A percentile compares a stretch with the other conserved stretches of the same genome.
Conservation (phyloP, 108 stramenopile species). For the Skeletonema marinoi region DNA sequence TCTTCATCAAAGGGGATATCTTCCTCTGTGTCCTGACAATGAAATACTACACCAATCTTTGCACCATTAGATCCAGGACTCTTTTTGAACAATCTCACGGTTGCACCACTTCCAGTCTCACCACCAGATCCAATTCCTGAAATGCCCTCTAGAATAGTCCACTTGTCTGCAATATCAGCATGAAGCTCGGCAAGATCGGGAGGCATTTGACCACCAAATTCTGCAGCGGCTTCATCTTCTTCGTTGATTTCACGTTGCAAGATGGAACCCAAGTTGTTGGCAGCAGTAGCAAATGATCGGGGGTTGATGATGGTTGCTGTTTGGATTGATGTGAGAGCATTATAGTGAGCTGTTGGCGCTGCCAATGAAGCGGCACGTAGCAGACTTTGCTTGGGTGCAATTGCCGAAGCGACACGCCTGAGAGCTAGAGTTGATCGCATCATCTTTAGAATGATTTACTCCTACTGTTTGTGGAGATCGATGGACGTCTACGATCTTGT, state of each 20-base stretch:
- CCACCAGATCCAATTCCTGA: slow-evolving; percentile 28
- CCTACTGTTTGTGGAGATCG: neutral
- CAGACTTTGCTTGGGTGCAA: neutral
- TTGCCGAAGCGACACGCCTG: neutral
- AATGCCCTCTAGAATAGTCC: slow-evolving; percentile 50
- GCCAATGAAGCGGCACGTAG: neutral
- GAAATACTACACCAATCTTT: slow-evolving; percentile 69
- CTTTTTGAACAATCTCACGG: slow-evolving; percentile 44
- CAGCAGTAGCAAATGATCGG: neutral
- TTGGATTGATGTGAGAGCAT: neutral
- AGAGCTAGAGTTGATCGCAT: neutral
- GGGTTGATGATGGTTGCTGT: neutral
- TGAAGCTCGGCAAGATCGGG: slow-evolving; percentile 41
- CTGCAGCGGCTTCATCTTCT: slow-evolving; percentile 32
- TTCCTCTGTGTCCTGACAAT: slow-evolving; percentile 80
- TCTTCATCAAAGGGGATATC: slow-evolving; percentile 33
- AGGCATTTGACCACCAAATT: slow-evolving; percentile 13
- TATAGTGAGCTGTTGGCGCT: neutral
- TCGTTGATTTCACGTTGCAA: slow-evolving; percentile 50
- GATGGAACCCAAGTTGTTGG: slow-evolving; percentile 25
- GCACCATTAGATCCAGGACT: slow-evolving; percentile 34
- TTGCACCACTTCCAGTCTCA: slow-evolving; percentile 27
- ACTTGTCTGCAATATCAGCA: slow-evolving; percentile 16
- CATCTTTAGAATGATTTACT: neutral
- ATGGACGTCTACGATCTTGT: neutral